Evolutionary conservation across 140 eudicot genomes (phyloP).

Genomic region (Cichorium intybus): DNA sequence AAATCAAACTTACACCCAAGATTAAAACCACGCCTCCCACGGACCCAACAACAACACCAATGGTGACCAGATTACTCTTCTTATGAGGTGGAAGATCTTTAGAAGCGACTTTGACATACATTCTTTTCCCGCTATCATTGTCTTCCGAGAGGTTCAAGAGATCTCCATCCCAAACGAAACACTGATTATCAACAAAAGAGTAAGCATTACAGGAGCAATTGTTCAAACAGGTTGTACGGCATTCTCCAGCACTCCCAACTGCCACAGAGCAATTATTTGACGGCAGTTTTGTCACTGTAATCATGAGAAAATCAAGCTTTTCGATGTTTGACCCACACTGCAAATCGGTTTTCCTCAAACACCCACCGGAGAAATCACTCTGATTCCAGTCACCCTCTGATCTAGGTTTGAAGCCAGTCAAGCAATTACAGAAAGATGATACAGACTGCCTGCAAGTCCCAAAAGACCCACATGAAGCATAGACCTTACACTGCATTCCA

Average conservation of each 20-base stretch:
- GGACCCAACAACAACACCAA: constrained; percentile 39
- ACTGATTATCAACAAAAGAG: constrained; percentile 29
- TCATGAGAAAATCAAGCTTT: constrained; percentile 27
- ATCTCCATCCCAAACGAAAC: constrained; percentile 44
- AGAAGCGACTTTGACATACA: constrained; percentile 45
- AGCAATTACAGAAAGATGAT: constrained; percentile 55
- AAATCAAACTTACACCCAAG: constrained; percentile 29
- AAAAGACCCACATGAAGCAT: constrained; percentile 60
- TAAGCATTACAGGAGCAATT: constrained; percentile 50
- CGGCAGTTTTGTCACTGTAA: constrained; percentile 25
- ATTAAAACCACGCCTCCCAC: constrained; percentile 20
- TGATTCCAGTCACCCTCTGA: constrained; percentile 42
- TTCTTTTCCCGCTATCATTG: constrained; percentile 27
- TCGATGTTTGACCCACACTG: constrained; percentile 34
- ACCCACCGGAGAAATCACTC: constrained; percentile 65
- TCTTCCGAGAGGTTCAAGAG: constrained; percentile 34
- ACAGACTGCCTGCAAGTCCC: constrained; percentile 39
- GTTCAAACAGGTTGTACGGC: constrained; percentile 33
- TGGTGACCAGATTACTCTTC: constrained; percentile 14
- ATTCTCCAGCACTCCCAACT: constrained; percentile 22
- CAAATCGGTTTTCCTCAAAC: constrained; percentile 40
- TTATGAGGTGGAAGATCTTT: constrained; percentile 35
- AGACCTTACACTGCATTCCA: constrained; percentile 53
- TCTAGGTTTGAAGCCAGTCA: constrained; percentile 49
- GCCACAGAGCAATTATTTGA: constrained; percentile 21